Base-by-base conservation (phyloP, 805 yeast genomes). In the Schwanniomyces yamadae region DNA sequence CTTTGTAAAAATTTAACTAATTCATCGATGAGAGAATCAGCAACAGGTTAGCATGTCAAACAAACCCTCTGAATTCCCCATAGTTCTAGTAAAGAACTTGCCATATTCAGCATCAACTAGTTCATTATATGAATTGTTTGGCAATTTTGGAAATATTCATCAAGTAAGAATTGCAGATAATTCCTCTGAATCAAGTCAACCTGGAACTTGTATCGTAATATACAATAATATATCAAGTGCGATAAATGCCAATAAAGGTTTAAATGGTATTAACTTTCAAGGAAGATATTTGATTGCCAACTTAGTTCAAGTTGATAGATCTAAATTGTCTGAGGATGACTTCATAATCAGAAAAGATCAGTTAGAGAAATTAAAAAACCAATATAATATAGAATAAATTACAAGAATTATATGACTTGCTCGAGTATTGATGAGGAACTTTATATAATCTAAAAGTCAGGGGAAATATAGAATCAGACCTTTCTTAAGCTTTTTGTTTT, bases 201-300 rank as follows among this genome's bases (percentile, higher is more conserved):
- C 75, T 5, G 72, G 84, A 9, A 73, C 80, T 6, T 80, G 82
- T 16, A 67, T 71, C 37, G 71, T 80, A 12, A 71, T 80, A 2
- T 81, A 68, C 52, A 71, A 69, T 34, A 73, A 73, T 29, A 40
- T 71, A 13, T 55, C 57, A 18, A 67, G 69, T 41, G 81, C 84
- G 11, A 54, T 52, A n/a, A 51, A 54, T 21, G 84, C 84, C 0
- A 61, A 69, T 14, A 71, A 66, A n/a, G 80, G 75, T 40, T 52
- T 80, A 34, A 75, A 75, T 34, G 87, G 87, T 1, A 74, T 72
- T 41, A 78, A 79, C 47, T 74, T 73, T 43, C 71, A 75, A 40
- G 78, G 80, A 6, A 48, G 86, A 37, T 80, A 80, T 48, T 47
- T 80, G 22, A 80, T 80, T 17, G 76, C 78, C 7, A 53, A 66